Conservation (phyloP, 2,329 filamentous ascomycete species). For the Fusarium subglutinans region DNA sequence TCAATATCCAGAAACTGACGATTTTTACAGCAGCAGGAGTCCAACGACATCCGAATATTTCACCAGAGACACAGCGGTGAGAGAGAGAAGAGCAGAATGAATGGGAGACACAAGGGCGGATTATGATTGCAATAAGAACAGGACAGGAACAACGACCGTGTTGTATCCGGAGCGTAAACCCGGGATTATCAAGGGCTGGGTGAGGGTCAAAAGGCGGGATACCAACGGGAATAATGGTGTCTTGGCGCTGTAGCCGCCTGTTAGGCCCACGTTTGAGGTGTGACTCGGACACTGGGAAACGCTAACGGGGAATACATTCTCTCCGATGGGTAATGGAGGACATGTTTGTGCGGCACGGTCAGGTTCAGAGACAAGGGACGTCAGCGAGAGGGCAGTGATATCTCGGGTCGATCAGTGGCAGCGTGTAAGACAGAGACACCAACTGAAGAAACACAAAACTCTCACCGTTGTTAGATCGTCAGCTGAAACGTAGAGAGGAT, state of each 20-base stretch:
- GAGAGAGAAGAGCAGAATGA: neutral
- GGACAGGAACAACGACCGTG: slow-evolving; percentile 9
- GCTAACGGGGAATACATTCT: slow-evolving; percentile 28
- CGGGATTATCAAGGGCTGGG: slow-evolving; percentile 32
- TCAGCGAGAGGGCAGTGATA: neutral
- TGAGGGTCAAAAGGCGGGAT: slow-evolving; percentile 37
- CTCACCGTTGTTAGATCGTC: neutral
- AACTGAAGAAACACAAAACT: neutral
- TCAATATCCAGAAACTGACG: neutral
- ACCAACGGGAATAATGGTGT: slow-evolving; percentile 40
- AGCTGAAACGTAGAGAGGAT: neutral
- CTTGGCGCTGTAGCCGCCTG: slow-evolving; percentile 33
- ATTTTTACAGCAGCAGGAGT: neutral
- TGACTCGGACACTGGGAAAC: slow-evolving; percentile 22
- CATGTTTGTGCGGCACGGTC: slow-evolving; percentile 20
- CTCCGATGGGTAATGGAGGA: slow-evolving; percentile 13
- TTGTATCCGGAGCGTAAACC: slow-evolving; percentile 31
- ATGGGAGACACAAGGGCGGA: slow-evolving; percentile 4
- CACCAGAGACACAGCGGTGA: neutral
- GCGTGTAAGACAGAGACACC: neutral
- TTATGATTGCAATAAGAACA: slow-evolving; percentile 1
- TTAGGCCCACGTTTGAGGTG: slow-evolving; percentile 27
- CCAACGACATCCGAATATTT: neutral
- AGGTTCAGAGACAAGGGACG: neutral
- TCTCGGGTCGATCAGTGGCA: neutral